These are phyloP conservation scores for Ilyonectria mors-panacis DNA, from an alignment of 2,329 filamentous ascomycete genomes.

Conservation along the genomic window DNA sequence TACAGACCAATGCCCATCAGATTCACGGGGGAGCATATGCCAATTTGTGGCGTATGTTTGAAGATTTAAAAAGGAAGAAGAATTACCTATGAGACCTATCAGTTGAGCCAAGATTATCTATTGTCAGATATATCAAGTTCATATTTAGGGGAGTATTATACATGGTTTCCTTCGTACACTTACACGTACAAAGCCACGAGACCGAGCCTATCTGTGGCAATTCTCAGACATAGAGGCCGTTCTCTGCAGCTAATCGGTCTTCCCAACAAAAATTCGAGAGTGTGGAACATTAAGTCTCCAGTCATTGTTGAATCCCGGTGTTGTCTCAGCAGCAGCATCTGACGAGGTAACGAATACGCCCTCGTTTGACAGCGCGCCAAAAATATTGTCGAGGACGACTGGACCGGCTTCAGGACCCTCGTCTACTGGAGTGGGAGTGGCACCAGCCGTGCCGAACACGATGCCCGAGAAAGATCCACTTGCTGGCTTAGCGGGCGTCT, in stretches of 20 bases:
- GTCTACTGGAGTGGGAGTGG: constrained; percentile 27
- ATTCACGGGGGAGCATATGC: not conserved
- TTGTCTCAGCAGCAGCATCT: constrained; percentile 41
- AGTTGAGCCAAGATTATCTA: not conserved
- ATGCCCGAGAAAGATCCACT: constrained; percentile 35
- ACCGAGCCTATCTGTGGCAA: not conserved
- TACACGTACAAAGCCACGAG: not conserved
- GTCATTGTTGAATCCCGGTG: constrained; percentile 48
- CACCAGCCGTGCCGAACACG: constrained; percentile 54
- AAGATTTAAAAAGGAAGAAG: not conserved
- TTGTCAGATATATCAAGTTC: not conserved
- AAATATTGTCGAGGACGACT: constrained; percentile 60
- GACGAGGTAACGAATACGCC: constrained; percentile 68
- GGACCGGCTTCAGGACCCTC: constrained; percentile 2
- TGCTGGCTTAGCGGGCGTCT: constrained; percentile 43
- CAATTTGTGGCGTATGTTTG: not conserved
- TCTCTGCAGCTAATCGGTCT: not conserved
- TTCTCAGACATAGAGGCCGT: too few relatives aligned
- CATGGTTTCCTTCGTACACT: not conserved
- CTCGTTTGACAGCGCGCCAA: constrained; percentile 74
- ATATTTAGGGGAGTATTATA: constrained; percentile 14
- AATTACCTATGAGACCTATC: not conserved
- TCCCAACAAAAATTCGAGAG: constrained; percentile 49
- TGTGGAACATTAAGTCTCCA: constrained; percentile 56
- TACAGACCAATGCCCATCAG: not conserved